Evolutionary conservation across 768 basidiomycete species (phyloP).

Genomic region (Lepiota subincarnata): DNA sequence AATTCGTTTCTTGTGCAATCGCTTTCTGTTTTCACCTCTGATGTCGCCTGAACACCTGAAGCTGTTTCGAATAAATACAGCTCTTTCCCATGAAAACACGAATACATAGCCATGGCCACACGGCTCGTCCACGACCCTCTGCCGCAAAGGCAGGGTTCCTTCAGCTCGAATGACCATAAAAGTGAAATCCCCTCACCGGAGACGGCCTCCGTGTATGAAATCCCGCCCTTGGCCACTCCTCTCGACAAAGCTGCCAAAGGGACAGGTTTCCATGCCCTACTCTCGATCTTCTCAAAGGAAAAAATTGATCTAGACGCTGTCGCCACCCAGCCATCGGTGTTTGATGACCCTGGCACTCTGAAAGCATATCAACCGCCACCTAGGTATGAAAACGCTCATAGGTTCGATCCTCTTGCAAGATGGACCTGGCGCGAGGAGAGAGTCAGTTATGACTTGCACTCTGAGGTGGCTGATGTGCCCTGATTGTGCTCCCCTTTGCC

Average conservation of each 20-base stretch:
- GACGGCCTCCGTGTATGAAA: slow-evolving; percentile 7
- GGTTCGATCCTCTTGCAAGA: slow-evolving; percentile 61
- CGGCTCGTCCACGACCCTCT: slow-evolving; percentile 10
- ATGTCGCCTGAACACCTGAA: too few relatives aligned
- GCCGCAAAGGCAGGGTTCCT: neutral
- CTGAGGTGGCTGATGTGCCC: neutral
- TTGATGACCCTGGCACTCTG: slow-evolving; percentile 49
- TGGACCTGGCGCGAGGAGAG: slow-evolving; percentile 73
- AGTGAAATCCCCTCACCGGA: slow-evolving; percentile 1
- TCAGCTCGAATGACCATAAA: slow-evolving; percentile 17
- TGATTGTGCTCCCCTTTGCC: neutral
- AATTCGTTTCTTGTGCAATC: slow-evolving; percentile 7
- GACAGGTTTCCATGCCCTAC: slow-evolving; percentile 25
- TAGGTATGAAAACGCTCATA: slow-evolving; percentile 55
- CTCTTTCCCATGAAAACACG: neutral
- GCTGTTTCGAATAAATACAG: slow-evolving; percentile 6
- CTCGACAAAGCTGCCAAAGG: slow-evolving; percentile 19
- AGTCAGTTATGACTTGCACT: slow-evolving; percentile 24
- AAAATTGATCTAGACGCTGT: slow-evolving; percentile 43
- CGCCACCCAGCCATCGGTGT: slow-evolving; percentile 60
- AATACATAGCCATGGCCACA: neutral
- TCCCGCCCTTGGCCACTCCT: slow-evolving; percentile 28
- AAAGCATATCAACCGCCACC: slow-evolving; percentile 50
- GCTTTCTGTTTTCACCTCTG: neutral
- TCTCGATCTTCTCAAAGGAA: slow-evolving; percentile 23